Conservation (phyloP, 2,329 filamentous ascomycete species). For the Colletotrichum noveboracense region DNA sequence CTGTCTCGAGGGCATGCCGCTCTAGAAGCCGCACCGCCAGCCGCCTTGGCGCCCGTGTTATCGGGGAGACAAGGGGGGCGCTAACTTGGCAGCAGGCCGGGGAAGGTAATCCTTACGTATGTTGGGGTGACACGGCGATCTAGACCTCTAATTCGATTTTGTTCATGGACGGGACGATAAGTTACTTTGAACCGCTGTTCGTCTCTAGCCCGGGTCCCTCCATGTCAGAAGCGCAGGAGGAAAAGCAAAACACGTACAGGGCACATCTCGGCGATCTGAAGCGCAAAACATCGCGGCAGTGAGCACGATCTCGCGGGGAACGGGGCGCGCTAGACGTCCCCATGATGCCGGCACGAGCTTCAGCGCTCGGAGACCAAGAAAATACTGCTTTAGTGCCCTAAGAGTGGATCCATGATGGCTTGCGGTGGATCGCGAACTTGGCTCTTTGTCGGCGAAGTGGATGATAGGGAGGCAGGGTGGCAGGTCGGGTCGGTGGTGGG, state of each 20-base stretch:
- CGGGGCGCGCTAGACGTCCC: background rate
- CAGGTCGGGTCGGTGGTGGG: background rate
- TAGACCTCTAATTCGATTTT: background rate
- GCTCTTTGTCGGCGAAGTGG: background rate
- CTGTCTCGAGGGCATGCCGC: constrained; percentile 2
- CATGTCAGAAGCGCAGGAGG: background rate
- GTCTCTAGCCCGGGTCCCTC: background rate
- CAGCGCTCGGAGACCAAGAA: constrained; percentile 1
- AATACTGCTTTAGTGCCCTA: background rate
- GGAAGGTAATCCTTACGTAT: background rate
- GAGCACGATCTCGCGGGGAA: background rate
- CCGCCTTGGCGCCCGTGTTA: constrained; percentile 17
- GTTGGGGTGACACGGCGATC: background rate
- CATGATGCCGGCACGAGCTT: background rate
- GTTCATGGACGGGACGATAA: background rate
- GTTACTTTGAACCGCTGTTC: background rate
- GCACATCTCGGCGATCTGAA: background rate
- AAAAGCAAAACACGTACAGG: background rate
- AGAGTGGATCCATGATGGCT: background rate
- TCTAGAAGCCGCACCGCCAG: constrained; percentile 21
- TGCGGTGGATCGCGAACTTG: background rate
- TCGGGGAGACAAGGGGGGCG: constrained; percentile 2
- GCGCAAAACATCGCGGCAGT: background rate
- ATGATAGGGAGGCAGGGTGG: background rate
- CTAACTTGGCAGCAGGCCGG: background rate